Evolutionary conservation across 2,329 filamentous ascomycete genomes (phyloP).

Genomic region (Rhinocladiella mackenziei): DNA sequence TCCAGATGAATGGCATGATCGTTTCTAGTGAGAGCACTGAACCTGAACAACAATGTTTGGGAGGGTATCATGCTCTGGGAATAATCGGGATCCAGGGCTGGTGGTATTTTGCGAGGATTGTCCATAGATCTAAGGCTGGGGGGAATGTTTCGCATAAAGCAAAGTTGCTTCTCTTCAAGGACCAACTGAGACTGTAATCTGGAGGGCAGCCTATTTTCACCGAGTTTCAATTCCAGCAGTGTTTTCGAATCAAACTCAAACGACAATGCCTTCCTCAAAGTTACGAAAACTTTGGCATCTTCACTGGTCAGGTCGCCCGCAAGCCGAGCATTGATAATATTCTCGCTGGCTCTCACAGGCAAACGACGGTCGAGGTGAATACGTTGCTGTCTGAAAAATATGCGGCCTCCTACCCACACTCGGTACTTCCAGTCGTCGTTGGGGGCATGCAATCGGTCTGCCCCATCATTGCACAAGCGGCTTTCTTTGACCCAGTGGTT

Average conservation of each 20-base stretch:
- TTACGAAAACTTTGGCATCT: conserved; percentile 53
- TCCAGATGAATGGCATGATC: conserved; percentile 89
- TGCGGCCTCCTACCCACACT: conserved; percentile 81
- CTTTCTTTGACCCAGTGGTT: conserved; percentile 58
- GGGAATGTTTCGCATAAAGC: conserved; percentile 56
- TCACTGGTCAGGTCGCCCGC: conserved; percentile 50
- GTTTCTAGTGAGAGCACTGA: conserved; percentile 87
- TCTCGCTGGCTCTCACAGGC: conserved; percentile 45
- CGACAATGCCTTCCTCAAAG: conserved; percentile 34
- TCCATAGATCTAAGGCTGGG: conserved; percentile 14
- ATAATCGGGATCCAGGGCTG: conserved; percentile 50
- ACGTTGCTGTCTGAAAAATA: conserved; percentile 50
- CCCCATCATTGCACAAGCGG: conserved; percentile 74
- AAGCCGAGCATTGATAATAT: conserved; percentile 46
- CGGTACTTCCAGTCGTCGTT: conserved; percentile 67
- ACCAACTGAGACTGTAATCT: too few species aligned
- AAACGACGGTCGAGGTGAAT: conserved; percentile 29
- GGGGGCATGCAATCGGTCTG: conserved; percentile 71
- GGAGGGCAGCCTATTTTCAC: too few species aligned
- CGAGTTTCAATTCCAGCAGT: conserved; percentile 20
- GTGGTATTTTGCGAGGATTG: conserved; percentile 9
- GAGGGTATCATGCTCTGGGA: conserved; percentile 62
- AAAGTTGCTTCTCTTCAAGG: conserved; percentile 58
- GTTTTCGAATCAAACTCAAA: conserved; percentile 39
- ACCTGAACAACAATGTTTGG: conserved; percentile 74